These are phyloP conservation scores for Yarrowia divulgata DNA, from an alignment of 805 yeast genomes.

Conservation along the genomic window DNA sequence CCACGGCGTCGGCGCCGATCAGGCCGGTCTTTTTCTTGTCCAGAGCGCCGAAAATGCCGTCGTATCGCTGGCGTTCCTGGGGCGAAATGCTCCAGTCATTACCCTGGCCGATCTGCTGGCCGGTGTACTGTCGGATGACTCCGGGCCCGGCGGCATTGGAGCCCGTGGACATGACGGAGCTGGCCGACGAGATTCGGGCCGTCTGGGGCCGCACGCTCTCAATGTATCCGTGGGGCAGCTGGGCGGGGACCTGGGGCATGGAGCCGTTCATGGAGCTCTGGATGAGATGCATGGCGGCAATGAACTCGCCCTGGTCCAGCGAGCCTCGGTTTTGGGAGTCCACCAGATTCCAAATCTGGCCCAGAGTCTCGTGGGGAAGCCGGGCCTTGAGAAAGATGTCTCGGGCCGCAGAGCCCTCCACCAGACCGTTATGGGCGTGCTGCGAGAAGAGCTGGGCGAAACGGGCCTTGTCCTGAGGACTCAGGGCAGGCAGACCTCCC, in stretches of 20 bases:
- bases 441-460: conserved; percentile 65
- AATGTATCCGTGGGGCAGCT: conserved; percentile 52
- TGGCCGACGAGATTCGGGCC: conserved; percentile 36
- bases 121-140: conserved; percentile 44
- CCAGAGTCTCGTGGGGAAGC: conserved; percentile 76
- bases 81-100: conserved; percentile 73
- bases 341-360: conserved; percentile 87
- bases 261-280: conserved; percentile 77
- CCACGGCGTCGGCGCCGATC: conserved; percentile 80
- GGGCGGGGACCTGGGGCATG: conserved; percentile 63
- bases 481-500: conserved; percentile 49
- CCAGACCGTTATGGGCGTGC: conserved; percentile 61
- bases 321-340: conserved; percentile 79
- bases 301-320: conserved; percentile 75
- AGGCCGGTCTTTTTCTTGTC: conserved; percentile 70
- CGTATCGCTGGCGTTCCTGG: conserved; percentile 77
- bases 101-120: conserved; percentile 40
- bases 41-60: conserved; percentile 75
- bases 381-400: conserved; percentile 89
- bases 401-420: conserved; percentile 82
- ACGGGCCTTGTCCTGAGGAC: conserved; percentile 50
- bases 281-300: conserved; percentile 93
- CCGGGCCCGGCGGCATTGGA: conserved; percentile 42
- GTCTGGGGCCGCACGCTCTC: conserved; percentile 29
- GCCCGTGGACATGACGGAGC: conserved; percentile 33